phyloP scores from a whole-genome alignment of 1,284 basidiomycete species.

The Malassezia restricta region DNA sequence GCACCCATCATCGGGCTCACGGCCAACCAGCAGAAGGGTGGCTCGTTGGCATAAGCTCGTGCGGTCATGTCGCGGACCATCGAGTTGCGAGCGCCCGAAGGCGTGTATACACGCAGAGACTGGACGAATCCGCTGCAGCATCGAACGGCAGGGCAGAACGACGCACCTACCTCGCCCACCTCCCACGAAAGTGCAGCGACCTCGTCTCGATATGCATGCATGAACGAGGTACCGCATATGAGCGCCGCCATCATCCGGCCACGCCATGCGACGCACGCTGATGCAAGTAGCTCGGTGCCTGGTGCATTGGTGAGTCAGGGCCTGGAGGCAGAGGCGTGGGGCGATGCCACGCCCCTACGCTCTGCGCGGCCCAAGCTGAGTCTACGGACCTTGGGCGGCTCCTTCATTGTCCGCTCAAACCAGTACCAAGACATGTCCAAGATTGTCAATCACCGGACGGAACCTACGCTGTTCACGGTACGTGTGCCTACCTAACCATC shows the following conservation, averaged over 20 bases:
- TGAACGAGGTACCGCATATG: not conserved
- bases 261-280: not conserved
- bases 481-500: not conserved
- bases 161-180: not conserved
- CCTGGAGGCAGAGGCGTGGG: slow-evolving; percentile 27
- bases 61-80: not conserved
- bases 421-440: slow-evolving; percentile 64
- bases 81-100: slow-evolving; percentile 27
- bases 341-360: slow-evolving; percentile 9
- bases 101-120: slow-evolving; percentile 24
- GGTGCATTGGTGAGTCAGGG: slow-evolving; percentile 25
- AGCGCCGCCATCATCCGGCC: not conserved
- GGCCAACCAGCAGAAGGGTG: not conserved
- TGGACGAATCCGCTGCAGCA: slow-evolving; percentile 16
- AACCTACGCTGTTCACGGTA: slow-evolving; percentile 48
- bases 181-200: not conserved
- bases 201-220: not conserved
- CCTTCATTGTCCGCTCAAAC: slow-evolving; percentile 74
- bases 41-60: not conserved
- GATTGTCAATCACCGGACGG: slow-evolving; percentile 56
- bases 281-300: not conserved
- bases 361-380: slow-evolving; percentile 65
- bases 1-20: not conserved
- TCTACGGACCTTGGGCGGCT: slow-evolving; percentile 72
- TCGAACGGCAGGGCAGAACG: slow-evolving; percentile 1